These are phyloP conservation scores for Alternaria conjuncta DNA, from an alignment of 2,329 filamentous ascomycete genomes.

Conservation along the genomic window DNA sequence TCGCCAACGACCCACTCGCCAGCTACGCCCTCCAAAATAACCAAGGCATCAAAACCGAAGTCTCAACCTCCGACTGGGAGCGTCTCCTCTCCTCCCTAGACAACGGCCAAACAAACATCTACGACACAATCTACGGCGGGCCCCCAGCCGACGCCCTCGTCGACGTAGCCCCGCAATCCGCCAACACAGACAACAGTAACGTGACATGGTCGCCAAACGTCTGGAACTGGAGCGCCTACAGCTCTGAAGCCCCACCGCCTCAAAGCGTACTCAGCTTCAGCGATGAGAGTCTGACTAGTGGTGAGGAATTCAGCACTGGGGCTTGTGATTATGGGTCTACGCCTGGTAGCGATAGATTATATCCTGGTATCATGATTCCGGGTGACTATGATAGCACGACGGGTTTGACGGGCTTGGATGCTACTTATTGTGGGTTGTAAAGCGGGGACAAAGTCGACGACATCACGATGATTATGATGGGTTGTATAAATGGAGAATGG, in stretches of 20 bases:
- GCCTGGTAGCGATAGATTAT: constrained; percentile 41
- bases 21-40: constrained; percentile 40
- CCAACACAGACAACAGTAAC: constrained; percentile 33
- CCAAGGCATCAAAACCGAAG: constrained; percentile 51
- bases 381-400: constrained; percentile 35
- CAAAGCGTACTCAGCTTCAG: constrained; percentile 66
- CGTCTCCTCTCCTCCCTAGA: constrained; percentile 80
- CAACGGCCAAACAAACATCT: constrained; percentile 80
- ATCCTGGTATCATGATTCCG: constrained; percentile 46
- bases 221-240: constrained; percentile 42
- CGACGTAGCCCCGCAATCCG: constrained; percentile 39
- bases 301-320: constrained; percentile 51
- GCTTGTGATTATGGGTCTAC: constrained; percentile 37
- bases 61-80: constrained; percentile 79
- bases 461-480: not conserved
- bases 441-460: not conserved
- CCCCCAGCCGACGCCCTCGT: constrained; percentile 53
- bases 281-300: constrained; percentile 65
- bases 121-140: constrained; percentile 80
- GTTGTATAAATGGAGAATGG: not conserved
- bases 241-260: constrained; percentile 42
- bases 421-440: constrained; percentile 49
- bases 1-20: constrained; percentile 48
- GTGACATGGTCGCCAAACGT: constrained; percentile 46
- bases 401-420: constrained; percentile 47